Conservation (phyloP, 768 basidiomycete genomes). For the Piloderma croceum region DNA sequence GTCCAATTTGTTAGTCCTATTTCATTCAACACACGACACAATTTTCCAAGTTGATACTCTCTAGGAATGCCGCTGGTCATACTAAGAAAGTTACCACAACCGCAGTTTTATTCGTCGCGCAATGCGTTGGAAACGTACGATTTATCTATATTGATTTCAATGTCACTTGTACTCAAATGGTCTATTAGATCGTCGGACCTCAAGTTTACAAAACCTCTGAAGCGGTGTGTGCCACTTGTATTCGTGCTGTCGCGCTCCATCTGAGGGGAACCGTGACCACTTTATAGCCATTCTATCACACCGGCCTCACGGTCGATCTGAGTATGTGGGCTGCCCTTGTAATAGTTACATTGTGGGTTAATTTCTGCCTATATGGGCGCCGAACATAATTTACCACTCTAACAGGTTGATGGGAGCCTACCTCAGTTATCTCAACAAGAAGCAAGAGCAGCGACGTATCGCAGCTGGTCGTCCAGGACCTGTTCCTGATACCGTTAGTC, state of each 20-base stretch:
- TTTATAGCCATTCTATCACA: constrained; percentile 34
- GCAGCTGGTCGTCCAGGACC: constrained; percentile 29
- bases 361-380: not conserved
- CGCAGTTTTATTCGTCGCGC: constrained; percentile 39
- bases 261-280: too few relatives aligned
- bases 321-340: constrained; percentile 33
- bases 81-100: constrained; percentile 39
- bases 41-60: too few relatives aligned
- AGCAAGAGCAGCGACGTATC: constrained; percentile 30
- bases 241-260: too few relatives aligned
- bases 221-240: too few relatives aligned
- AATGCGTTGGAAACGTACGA: constrained; percentile 40
- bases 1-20: too few relatives aligned
- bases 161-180: not conserved
- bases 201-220: constrained; percentile 33
- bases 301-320: constrained; percentile 35
- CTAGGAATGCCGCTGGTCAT: constrained; percentile 38
- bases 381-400: not conserved
- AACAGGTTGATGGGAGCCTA: constrained; percentile 33
- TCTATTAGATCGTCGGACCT: constrained; percentile 28
- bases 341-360: constrained; percentile 28
- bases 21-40: too few relatives aligned
- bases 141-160: not conserved
- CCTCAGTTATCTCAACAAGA: constrained; percentile 33
- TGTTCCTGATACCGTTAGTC: constrained; percentile 34